Percentiles rank a stretch among this genome's conserved stretches.
phyloP scores from a whole-genome alignment of 805 yeast species.

The Starmerella asiatica region DNA sequence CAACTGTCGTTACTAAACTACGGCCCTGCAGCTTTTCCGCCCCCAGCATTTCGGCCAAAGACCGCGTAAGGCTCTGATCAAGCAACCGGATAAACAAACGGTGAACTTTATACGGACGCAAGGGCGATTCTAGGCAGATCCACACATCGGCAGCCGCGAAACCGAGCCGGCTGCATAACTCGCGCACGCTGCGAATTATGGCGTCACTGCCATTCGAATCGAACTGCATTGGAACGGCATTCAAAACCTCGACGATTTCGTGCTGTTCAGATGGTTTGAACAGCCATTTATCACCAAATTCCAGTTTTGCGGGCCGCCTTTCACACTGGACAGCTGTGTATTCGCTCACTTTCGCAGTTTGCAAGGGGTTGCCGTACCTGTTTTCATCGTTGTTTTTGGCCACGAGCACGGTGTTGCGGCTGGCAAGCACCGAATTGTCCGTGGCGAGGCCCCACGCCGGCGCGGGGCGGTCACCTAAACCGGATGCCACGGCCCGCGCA shows the following conservation, averaged over 20 bases:
- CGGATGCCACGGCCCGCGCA: neutral
- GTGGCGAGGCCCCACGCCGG: neutral
- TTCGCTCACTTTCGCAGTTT: neutral
- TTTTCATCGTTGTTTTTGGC: neutral
- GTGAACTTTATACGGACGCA: slow-evolving; percentile 1
- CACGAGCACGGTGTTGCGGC: neutral
- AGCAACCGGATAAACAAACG: slow-evolving; percentile 7
- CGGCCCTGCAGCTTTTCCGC: slow-evolving; percentile 5
- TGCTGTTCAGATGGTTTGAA: neutral
- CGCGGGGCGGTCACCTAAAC: neutral
- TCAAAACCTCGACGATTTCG: slow-evolving; percentile 6
- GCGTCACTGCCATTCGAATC: no score
- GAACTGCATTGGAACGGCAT: slow-evolving; percentile 8
- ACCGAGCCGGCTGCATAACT: slow-evolving; percentile 4
- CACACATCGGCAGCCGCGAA: neutral
- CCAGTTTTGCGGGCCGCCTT: neutral
- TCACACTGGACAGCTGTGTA: neutral
- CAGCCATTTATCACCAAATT: neutral
- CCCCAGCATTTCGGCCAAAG: slow-evolving; percentile 6
- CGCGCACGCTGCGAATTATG: no score
- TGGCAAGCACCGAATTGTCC: neutral
- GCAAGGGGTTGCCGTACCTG: no score
- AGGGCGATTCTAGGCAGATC: neutral
- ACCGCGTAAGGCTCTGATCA: neutral
- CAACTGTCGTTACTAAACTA: slow-evolving; percentile 2